Evolutionary conservation across 1,284 basidiomycete species (phyloP), one percentile per base, ranked within the genome.

Genomic region (Tilletia caries): DNA sequence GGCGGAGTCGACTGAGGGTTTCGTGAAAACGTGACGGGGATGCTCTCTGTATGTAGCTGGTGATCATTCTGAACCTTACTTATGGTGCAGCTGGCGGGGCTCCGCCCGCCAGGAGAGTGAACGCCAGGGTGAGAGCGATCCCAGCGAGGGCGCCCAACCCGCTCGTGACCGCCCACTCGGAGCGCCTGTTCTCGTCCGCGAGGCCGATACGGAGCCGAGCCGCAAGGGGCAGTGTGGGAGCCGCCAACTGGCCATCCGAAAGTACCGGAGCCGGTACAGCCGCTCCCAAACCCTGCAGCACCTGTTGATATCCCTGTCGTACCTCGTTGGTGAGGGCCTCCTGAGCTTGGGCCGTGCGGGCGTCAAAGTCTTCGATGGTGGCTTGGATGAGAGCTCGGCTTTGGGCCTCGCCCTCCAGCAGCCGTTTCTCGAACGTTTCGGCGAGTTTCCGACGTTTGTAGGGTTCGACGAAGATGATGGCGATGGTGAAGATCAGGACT

Each of bases 381-480:
- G 44, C 44, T 20, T 75, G 68, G 48, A 82, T 70, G 18, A 75
- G 54, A 27, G 71, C 52, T 20, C 72, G 52, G 10, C 68, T 66
- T 32, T 71, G 68, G 25, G 75, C 72, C 46, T 83, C 81, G n/a
- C 78, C 77, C 4, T 69, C 41, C 0, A 79, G 62, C 8, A 82
- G 48, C 5, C 78, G 71, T 33, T 58, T 60, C 65, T 83, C 81
- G 13, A 83, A 79, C n/a, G 78, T 81, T 46, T 78, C 71, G 3
- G 80, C 81, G 5, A 83, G 69, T 67, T 71, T 79, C n/a, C 74
- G 76, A 32, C 81, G 70, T 71, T 83, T 83, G 67, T 77, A 82
- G n/a, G 81, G 81, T 69, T 83, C 81, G 1, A 83, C 80, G 1
- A 83, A 25, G 41, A 83, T 43, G 34, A 83, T 76, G 4, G 81